These are phyloP conservation scores for Hyphopichia wangnamkhiaoensis DNA, from an alignment of 1,139 yeast genomes.

Conservation along the genomic window DNA sequence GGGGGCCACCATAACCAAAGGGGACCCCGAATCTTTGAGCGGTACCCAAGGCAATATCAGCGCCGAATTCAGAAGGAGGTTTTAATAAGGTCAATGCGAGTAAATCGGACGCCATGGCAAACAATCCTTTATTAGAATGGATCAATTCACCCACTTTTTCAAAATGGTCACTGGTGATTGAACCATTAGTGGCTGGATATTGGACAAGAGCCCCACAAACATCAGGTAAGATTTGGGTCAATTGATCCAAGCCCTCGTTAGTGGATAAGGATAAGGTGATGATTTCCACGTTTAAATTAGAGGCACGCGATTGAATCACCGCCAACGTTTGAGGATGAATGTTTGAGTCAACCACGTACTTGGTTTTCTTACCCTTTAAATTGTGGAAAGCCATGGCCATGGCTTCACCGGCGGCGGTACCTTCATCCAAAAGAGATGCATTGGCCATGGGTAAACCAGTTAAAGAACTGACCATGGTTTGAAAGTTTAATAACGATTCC, in stretches of 20 bases:
- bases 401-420: constrained; percentile 98
- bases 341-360: constrained; percentile 71
- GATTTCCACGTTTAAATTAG: constrained; percentile 68
- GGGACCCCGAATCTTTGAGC: constrained; percentile 98
- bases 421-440: constrained; percentile 93
- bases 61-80: constrained; percentile 84
- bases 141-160: constrained; percentile 59
- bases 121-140: constrained; percentile 71
- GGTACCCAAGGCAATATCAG: constrained; percentile 91
- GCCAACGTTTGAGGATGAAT: constrained; percentile 85
- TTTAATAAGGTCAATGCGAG: constrained; percentile 82
- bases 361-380: constrained; percentile 63
- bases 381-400: constrained; percentile 80
- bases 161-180: constrained; percentile 49
- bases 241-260: constrained; percentile 42
- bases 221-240: constrained; percentile 37
- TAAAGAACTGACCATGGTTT: constrained; percentile 82
- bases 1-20: constrained; percentile 98
- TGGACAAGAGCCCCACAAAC: constrained; percentile 85
- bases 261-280: constrained; percentile 58
- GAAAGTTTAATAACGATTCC: constrained; percentile 86
- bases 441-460: constrained; percentile 93
- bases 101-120: constrained; percentile 86
- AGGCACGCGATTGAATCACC: constrained; percentile 78
- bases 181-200: constrained; percentile 89